These are phyloP conservation scores for Aspergillus candidus DNA, from an alignment of 2,329 filamentous ascomycete species.

Conservation along the genomic window DNA sequence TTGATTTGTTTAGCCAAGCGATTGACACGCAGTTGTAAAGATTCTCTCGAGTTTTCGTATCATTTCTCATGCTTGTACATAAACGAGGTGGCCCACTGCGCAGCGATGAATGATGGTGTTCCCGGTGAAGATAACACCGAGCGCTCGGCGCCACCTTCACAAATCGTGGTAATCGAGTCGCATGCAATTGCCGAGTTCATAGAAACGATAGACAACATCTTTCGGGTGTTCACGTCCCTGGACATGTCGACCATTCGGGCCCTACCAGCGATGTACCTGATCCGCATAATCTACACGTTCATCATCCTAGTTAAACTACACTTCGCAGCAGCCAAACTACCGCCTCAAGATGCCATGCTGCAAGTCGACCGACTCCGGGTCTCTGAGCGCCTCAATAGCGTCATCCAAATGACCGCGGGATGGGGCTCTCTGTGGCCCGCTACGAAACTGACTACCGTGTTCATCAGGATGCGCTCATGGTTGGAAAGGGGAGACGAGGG, in stretches of 20 bases:
- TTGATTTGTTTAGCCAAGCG: background rate
- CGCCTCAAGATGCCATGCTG: background rate
- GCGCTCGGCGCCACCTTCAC: too few species aligned
- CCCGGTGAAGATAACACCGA: background rate
- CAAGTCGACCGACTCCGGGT: background rate
- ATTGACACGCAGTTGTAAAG: background rate
- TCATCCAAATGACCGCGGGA: background rate
- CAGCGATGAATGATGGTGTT: background rate
- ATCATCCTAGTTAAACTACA: slow-evolving; percentile 1
- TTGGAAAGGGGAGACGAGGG: too few species aligned
- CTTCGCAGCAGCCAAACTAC: background rate
- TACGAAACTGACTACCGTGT: background rate
- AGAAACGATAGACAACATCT: background rate
- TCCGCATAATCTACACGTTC: slow-evolving; percentile 2
- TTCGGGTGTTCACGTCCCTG: slow-evolving; percentile 1
- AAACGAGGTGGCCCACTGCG: background rate
- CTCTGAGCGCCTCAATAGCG: background rate
- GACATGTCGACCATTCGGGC: slow-evolving; percentile 3
- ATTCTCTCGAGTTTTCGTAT: slow-evolving; percentile 4
- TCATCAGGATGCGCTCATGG: background rate
- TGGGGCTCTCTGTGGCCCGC: slow-evolving; percentile 4
- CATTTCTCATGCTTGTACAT: slow-evolving; percentile 2
- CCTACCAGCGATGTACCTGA: background rate
- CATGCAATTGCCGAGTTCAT: background rate
- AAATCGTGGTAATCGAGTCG: background rate